phyloP scores from a whole-genome alignment of 2,329 filamentous ascomycete species.

The Bertia moriformis region DNA sequence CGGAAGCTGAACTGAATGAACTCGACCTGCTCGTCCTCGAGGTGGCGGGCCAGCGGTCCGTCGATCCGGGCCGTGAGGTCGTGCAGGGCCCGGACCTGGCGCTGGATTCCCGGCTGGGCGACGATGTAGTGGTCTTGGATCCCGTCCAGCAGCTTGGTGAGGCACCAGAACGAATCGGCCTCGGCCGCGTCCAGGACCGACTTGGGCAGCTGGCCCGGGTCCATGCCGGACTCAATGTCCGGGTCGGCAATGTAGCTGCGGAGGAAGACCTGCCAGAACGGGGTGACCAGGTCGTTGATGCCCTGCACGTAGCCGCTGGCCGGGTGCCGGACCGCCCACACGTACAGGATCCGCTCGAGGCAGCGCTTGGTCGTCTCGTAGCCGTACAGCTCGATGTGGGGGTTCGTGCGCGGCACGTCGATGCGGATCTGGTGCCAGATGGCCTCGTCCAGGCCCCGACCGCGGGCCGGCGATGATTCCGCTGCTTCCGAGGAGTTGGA shows the following conservation, averaged over 20 bases:
- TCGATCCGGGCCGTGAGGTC: constrained; percentile 89
- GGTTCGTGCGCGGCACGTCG: constrained; percentile 89
- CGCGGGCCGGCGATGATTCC: constrained; percentile 9
- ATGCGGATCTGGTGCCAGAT: constrained; percentile 99
- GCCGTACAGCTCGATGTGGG: constrained; percentile 84
- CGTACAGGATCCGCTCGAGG: constrained; percentile 83
- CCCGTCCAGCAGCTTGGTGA: constrained; percentile 89
- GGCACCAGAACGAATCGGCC: constrained; percentile 94
- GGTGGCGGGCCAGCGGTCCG: constrained; percentile 65
- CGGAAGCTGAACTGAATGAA: constrained; percentile 99
- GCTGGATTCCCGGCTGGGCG: constrained; percentile 88
- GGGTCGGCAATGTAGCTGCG: constrained; percentile 88
- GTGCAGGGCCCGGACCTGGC: constrained; percentile 76
- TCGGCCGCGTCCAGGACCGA: constrained; percentile 90
- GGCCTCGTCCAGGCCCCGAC: constrained; percentile 75
- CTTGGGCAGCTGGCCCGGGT: constrained; percentile 82
- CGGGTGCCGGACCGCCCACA: constrained; percentile 95
- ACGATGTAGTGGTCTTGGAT: constrained; percentile 99
- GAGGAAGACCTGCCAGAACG: constrained; percentile 95
- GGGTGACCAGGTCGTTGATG: constrained; percentile 94
- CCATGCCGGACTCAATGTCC: constrained; percentile 87
- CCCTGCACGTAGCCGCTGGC: constrained; percentile 96
- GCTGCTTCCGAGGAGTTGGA: neutral
- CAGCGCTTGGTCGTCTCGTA: constrained; percentile 94
- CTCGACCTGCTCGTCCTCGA: constrained; percentile 82